A percentile compares a stretch with the other conserved stretches of the same genome.
Evolutionary conservation across 148 eudicot genomes (phyloP).

Genomic region (Limonium bicolor): DNA sequence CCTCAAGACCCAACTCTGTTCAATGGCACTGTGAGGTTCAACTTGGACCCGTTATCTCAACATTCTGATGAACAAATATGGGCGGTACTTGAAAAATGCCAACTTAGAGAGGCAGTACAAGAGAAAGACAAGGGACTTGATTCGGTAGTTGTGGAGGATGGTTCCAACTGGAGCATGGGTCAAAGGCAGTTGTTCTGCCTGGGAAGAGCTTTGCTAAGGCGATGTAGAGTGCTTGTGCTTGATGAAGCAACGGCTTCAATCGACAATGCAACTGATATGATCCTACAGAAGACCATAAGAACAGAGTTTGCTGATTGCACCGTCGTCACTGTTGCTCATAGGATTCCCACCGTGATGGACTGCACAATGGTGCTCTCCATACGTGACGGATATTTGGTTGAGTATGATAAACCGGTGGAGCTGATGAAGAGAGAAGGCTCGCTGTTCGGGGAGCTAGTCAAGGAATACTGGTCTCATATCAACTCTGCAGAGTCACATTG

Average conservation of each 20-base stretch:
- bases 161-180: constrained; percentile 20
- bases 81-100: constrained; percentile 72
- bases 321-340: constrained; percentile 25
- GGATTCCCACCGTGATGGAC: constrained; percentile 47
- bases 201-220: constrained; percentile 16
- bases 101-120: constrained; percentile 26
- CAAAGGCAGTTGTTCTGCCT: constrained; percentile 20
- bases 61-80: constrained; percentile 53
- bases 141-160: constrained; percentile 20
- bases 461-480: constrained; percentile 87
- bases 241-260: constrained; percentile 29
- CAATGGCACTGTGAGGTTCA: constrained; percentile 70
- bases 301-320: constrained; percentile 33
- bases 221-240: constrained; percentile 13
- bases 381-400: constrained; percentile 48
- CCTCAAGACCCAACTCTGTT: constrained; percentile 90
- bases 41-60: constrained; percentile 56
- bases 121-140: constrained; percentile 32
- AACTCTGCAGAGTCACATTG: constrained; percentile 45
- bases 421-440: constrained; percentile 67
- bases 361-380: constrained; percentile 32
- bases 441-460: constrained; percentile 60
- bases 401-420: constrained; percentile 74
- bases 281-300: constrained; percentile 26
- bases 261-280: constrained; percentile 23